Percentiles rank a stretch among this genome's conserved stretches.
phyloP scores from a whole-genome alignment of 805 yeast genomes.

The Metschnikowia hibisci region DNA sequence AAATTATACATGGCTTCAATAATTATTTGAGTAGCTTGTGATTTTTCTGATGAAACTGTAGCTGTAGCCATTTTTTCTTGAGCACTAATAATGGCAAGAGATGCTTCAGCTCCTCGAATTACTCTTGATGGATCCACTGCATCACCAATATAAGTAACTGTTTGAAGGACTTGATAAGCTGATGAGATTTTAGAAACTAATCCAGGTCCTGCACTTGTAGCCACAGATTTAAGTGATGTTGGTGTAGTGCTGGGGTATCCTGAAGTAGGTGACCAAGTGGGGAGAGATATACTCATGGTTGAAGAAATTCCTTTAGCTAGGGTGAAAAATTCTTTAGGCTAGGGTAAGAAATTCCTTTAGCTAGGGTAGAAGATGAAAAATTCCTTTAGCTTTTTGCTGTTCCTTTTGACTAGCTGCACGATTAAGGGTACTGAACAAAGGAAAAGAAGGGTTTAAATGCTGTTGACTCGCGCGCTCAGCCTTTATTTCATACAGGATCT shows the following conservation, averaged over 20 bases:
- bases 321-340: too few species aligned
- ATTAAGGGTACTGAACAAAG: too few species aligned
- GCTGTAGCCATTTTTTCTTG: constrained; percentile 37
- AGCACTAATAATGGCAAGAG: constrained; percentile 32
- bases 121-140: constrained; percentile 22
- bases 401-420: too few species aligned
- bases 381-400: too few species aligned
- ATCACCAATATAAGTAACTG: constrained; percentile 19
- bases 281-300: background rate
- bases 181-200: constrained; percentile 17
- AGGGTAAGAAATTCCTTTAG: too few species aligned
- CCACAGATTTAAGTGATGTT: constrained; percentile 26
- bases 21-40: constrained; percentile 31
- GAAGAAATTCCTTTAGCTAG: too few species aligned
- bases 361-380: too few species aligned
- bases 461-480: too few species aligned
- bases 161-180: constrained; percentile 15
- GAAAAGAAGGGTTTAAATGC: too few species aligned
- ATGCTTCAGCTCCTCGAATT: constrained; percentile 35
- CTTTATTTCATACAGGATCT: too few species aligned
- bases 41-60: constrained; percentile 23
- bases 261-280: constrained; percentile 13
- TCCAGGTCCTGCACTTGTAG: constrained; percentile 23
- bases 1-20: constrained; percentile 6
- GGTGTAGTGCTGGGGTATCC: constrained; percentile 23